Evolutionary conservation across 305 asterid genomes (phyloP), one percentile per base, ranked within the genome.

Genomic region (Fraxinus velutina): DNA sequence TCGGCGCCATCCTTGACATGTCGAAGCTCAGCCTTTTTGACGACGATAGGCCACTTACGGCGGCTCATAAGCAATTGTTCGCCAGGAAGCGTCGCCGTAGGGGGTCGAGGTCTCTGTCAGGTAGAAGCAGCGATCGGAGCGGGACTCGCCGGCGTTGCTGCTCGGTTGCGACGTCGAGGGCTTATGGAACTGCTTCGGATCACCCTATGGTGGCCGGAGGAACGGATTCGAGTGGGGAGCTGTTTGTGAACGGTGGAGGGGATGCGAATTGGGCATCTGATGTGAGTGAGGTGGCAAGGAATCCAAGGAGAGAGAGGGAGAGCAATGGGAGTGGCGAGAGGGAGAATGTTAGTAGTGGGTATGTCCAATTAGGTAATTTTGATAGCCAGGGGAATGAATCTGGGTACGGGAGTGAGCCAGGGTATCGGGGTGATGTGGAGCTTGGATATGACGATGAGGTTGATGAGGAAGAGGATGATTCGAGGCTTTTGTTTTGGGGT

Each of bases 221-320:
- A 21, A 96, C 99, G 76, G 99, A 96, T 89, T 94, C 99, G 9
- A 96, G 99, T 34, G 99, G 99, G 77, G 99, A 96, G 89, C 83
- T 96, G 80, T 96, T 94, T 74, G 82, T 86, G 37, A 88, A 89
- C 78, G 91, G 90, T 72, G 89, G 88, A 29, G 92, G 97, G 84
- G 97, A 96, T 12, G 78, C 91, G 47, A 92, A 93, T 87, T 96
- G 98, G 99, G 89, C 93, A 15, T 96, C 97, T 17, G 99, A 96
- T 85, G 97, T 89, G 84, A 94, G 98, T 72, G 98, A 93, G 85
- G 89, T 84, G 17, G 82, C 88, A 2, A 88, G 91, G 91, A 87
- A 82, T 79, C 82, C 87, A 19, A 87, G 91, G 90, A 90, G 89
- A 62, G 97, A 85, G 86, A 91, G 86, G 87, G 92, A 89, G 76